Evolutionary conservation across 202 grass and related monocot species (phyloP).

Genomic region (Hordeum pubiflorum): DNA sequence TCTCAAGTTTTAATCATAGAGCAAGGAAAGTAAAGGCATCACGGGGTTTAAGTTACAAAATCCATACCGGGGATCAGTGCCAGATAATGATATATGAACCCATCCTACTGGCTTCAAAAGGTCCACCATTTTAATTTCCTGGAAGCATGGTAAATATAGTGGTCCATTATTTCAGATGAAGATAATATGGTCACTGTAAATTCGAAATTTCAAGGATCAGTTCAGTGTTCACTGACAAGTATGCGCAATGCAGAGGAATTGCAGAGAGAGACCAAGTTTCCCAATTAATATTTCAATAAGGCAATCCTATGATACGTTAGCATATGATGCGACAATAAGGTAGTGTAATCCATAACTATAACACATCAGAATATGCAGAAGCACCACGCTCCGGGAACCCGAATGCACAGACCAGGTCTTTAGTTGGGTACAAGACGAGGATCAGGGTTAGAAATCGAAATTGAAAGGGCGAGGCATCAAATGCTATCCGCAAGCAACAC

Average conservation of each 20-base stretch:
- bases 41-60: not conserved
- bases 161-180: not conserved
- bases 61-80: slow-evolving; percentile 64
- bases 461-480: not conserved
- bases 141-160: not conserved
- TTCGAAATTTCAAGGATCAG: not conserved
- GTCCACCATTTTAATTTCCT: slow-evolving; percentile 97
- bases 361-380: not conserved
- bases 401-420: not conserved
- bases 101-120: slow-evolving; percentile 85
- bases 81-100: slow-evolving; percentile 82
- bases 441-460: not conserved
- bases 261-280: too few relatives aligned
- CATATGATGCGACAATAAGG: not conserved
- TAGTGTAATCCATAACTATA: not conserved
- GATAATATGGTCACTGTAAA: not conserved
- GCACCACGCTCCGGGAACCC: not conserved
- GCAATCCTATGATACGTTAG: not conserved
- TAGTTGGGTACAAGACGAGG: not conserved
- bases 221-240: not conserved
- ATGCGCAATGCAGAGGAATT: not conserved
- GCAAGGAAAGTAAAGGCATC: not conserved
- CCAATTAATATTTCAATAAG: too few relatives aligned
- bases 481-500: not conserved
- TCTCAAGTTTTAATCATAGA: not conserved